Percentiles rank a stretch among this genome's conserved stretches.
Evolutionary conservation across 2,329 filamentous ascomycete genomes (phyloP).

Genomic region (Amesomyces nigricolor): DNA sequence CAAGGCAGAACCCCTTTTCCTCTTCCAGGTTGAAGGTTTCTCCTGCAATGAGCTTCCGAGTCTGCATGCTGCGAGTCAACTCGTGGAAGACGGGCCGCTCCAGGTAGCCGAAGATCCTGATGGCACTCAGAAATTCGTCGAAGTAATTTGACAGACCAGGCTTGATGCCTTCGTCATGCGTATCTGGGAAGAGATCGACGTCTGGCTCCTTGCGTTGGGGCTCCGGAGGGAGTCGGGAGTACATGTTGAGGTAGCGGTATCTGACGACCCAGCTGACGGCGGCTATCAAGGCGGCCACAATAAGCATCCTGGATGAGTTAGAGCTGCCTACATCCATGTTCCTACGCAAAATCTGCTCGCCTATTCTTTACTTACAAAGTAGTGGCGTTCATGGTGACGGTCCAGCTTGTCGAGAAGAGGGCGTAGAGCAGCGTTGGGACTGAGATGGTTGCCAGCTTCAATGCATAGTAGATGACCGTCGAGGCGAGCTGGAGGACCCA

Average conservation of each 20-base stretch:
- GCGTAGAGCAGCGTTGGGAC: conserved; percentile 85
- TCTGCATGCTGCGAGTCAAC: conserved; percentile 96
- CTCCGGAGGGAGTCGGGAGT: conserved; percentile 86
- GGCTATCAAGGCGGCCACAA: conserved; percentile 71
- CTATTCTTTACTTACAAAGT: conserved; percentile 60
- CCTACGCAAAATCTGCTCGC: background rate
- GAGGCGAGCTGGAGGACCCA: conserved; percentile 51
- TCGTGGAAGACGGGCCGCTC: conserved; percentile 97
- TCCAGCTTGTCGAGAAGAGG: conserved; percentile 85
- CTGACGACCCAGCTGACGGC: conserved; percentile 88
- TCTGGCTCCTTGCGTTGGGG: conserved; percentile 94
- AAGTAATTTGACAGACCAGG: conserved; percentile 91
- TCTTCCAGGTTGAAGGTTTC: conserved; percentile 94
- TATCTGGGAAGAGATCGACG: conserved; percentile 90
- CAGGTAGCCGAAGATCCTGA: conserved; percentile 97
- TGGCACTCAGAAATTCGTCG: conserved; percentile 95
- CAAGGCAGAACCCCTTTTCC: conserved; percentile 95
- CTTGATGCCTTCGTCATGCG: conserved; percentile 83
- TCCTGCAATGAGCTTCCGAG: conserved; percentile 88
- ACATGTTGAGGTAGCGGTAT: conserved; percentile 96
- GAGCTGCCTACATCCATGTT: background rate
- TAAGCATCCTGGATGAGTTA: conserved; percentile 56
- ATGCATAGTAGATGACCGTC: conserved; percentile 65
- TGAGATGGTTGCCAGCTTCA: conserved; percentile 82
- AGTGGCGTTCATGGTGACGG: conserved; percentile 97